Evolutionary conservation across 495 filamentous ascomycete genomes (phyloP).

Genomic region (Apodospora peruviana): DNA sequence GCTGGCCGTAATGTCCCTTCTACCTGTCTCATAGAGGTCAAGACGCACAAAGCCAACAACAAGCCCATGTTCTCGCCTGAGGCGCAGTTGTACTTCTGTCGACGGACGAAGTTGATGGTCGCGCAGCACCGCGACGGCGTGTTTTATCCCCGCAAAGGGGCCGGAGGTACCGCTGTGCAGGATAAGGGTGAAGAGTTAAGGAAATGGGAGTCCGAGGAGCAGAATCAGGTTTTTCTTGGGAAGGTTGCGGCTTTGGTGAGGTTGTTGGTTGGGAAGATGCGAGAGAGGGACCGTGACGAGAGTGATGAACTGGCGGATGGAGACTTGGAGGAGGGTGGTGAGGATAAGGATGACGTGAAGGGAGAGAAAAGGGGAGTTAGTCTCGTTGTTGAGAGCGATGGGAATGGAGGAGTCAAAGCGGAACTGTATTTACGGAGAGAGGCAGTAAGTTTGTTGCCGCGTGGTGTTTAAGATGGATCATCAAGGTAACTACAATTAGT

Average conservation of each 20-base stretch:
- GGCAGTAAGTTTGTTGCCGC: slow-evolving; percentile 3
- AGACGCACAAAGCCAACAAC: slow-evolving; percentile 10
- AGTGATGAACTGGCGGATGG: background rate
- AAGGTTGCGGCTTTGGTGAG: slow-evolving; percentile 13
- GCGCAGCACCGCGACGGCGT: slow-evolving; percentile 11
- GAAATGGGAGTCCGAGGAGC: slow-evolving; percentile 11
- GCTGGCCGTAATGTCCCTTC: slow-evolving; percentile 10
- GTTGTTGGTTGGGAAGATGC: background rate
- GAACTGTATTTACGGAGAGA: slow-evolving; percentile 4
- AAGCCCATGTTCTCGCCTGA: slow-evolving; percentile 5
- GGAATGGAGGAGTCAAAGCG: slow-evolving; percentile 2
- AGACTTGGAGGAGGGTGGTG: background rate
- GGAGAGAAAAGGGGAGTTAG: slow-evolving; percentile 5
- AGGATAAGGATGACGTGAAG: background rate
- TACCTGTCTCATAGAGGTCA: slow-evolving; percentile 18
- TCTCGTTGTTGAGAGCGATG: slow-evolving; percentile 13
- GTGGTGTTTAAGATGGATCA: slow-evolving; percentile 1
- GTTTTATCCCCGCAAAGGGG: background rate
- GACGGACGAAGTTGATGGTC: slow-evolving; percentile 8
- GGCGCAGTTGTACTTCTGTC: slow-evolving; percentile 21
- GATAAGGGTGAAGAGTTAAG: slow-evolving; percentile 5
- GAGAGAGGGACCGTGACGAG: background rate
- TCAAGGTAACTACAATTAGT: no score
- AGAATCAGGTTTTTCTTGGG: slow-evolving; percentile 8
- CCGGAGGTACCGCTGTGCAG: background rate